Evolutionary conservation across 176 grass and related monocot species (phyloP).

Genomic region (Oropetium thomaeum): DNA sequence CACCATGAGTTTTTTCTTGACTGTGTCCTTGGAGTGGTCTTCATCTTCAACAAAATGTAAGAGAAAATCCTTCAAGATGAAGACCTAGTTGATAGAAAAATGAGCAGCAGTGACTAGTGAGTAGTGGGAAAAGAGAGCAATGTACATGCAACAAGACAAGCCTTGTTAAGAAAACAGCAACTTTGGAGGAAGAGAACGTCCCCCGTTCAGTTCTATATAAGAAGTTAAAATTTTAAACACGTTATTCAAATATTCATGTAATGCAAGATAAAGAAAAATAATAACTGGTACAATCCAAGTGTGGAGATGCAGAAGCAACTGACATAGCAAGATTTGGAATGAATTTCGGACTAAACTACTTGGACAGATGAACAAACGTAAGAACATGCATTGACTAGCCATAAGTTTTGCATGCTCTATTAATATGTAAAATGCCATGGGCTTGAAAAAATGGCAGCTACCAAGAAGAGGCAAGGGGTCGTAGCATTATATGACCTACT

Average conservation of each 20-base stretch:
- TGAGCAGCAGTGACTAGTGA: slow-evolving; percentile 13
- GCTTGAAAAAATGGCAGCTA: slow-evolving; percentile 12
- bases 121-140: slow-evolving; percentile 15
- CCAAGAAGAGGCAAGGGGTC: neutral
- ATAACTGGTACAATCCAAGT: neutral
- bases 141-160: neutral
- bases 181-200: neutral
- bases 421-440: slow-evolving; percentile 12
- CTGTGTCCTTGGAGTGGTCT: slow-evolving; percentile 40
- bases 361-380: neutral
- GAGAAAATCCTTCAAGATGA: slow-evolving; percentile 6
- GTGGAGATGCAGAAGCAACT: neutral
- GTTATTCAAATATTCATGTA: neutral
- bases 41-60: slow-evolving; percentile 44
- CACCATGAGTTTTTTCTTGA: slow-evolving; percentile 76
- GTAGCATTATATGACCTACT: slow-evolving; percentile 3
- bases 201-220: neutral
- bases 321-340: slow-evolving; percentile 6
- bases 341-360: slow-evolving; percentile 1
- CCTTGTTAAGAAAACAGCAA: slow-evolving; percentile 7
- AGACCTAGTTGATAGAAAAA: slow-evolving; percentile 29
- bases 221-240: neutral
- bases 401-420: neutral
- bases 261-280: neutral
- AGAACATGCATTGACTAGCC: slow-evolving; percentile 2